These are phyloP conservation scores for Ophiostoma angusticollis DNA, from an alignment of 2,329 filamentous ascomycete genomes.

Conservation along the genomic window DNA sequence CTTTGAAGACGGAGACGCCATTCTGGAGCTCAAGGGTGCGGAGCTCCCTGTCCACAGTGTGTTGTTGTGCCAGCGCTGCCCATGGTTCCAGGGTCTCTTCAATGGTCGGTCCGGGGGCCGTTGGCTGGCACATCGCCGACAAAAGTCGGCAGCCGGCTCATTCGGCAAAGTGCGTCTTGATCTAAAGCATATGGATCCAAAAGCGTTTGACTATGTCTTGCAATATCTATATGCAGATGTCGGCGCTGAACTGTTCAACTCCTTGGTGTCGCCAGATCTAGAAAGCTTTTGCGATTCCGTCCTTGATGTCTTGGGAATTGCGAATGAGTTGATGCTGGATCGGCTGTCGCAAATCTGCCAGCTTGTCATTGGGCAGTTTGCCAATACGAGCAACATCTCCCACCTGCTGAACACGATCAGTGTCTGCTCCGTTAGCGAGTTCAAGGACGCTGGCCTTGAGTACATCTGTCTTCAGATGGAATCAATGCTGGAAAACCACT, in stretches of 20 bases:
- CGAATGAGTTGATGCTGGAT: constrained; percentile 93
- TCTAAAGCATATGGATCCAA: constrained; percentile 62
- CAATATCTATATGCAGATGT: constrained; percentile 73
- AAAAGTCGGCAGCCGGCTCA: constrained; percentile 22
- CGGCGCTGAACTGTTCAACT: constrained; percentile 69
- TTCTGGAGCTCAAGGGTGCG: constrained; percentile 66
- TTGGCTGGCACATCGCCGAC: constrained; percentile 66
- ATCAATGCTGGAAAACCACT: constrained; percentile 77
- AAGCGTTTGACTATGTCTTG: constrained; percentile 67
- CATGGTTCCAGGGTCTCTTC: constrained; percentile 86
- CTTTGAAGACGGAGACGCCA: constrained; percentile 66
- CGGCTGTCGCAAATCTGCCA: constrained; percentile 84
- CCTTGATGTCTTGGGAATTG: constrained; percentile 77
- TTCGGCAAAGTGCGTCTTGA: constrained; percentile 53
- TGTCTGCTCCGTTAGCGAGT: constrained; percentile 67
- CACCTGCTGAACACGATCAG: constrained; percentile 76
- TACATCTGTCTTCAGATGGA: constrained; percentile 90
- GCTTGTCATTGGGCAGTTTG: constrained; percentile 66
- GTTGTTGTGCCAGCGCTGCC: constrained; percentile 70
- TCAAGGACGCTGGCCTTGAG: constrained; percentile 78
- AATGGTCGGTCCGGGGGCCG: constrained; percentile 72
- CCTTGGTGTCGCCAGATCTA: constrained; percentile 54
- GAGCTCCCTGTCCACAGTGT: constrained; percentile 63
- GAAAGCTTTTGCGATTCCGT: constrained; percentile 84
- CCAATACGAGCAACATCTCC: constrained; percentile 76